phyloP scores from a whole-genome alignment of 208 protist genomes.

The Angomonas ambiguus region DNA sequence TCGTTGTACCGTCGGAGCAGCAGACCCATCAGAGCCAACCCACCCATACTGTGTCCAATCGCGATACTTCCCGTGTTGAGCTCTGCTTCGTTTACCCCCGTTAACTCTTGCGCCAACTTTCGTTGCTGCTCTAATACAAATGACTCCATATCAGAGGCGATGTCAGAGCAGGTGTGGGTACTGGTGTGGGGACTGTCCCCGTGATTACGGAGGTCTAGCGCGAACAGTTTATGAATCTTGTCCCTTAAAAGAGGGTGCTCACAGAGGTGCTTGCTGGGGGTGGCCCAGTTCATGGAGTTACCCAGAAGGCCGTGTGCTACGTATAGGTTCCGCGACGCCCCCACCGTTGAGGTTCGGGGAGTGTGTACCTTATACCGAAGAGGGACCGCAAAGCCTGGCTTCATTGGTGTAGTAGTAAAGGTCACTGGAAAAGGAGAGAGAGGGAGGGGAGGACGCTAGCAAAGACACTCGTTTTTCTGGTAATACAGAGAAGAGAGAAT shows the following conservation, averaged over 20 bases:
- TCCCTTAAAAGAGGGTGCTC: slow-evolving; percentile 33
- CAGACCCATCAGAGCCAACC: slow-evolving; percentile 56
- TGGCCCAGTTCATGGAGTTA: slow-evolving; percentile 74
- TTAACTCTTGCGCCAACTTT: not conserved
- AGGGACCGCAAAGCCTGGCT: slow-evolving; percentile 17
- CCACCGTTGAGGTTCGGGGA: slow-evolving; percentile 19
- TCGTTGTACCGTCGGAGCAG: slow-evolving; percentile 81
- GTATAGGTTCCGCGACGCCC: slow-evolving; percentile 31
- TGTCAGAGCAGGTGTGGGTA: slow-evolving; percentile 50
- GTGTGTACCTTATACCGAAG: slow-evolving; percentile 4
- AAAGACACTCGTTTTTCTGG: too few relatives aligned
- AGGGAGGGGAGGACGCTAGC: too few relatives aligned
- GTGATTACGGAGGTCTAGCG: slow-evolving; percentile 86
- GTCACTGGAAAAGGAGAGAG: not conserved
- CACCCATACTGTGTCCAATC: slow-evolving; percentile 89
- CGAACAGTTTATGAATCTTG: slow-evolving; percentile 33
- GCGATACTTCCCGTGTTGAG: slow-evolving; percentile 23
- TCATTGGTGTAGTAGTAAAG: not conserved
- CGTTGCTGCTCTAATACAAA: slow-evolving; percentile 32
- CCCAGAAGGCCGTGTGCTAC: slow-evolving; percentile 79
- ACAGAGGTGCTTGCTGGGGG: slow-evolving; percentile 33
- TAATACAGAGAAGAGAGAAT: too few relatives aligned
- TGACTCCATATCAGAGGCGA: slow-evolving; percentile 71
- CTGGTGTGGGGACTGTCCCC: slow-evolving; percentile 56
- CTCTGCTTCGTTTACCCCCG: not conserved